These are phyloP conservation scores for Salix viminalis DNA, from an alignment of 345 rosid species.

Conservation along the genomic window DNA sequence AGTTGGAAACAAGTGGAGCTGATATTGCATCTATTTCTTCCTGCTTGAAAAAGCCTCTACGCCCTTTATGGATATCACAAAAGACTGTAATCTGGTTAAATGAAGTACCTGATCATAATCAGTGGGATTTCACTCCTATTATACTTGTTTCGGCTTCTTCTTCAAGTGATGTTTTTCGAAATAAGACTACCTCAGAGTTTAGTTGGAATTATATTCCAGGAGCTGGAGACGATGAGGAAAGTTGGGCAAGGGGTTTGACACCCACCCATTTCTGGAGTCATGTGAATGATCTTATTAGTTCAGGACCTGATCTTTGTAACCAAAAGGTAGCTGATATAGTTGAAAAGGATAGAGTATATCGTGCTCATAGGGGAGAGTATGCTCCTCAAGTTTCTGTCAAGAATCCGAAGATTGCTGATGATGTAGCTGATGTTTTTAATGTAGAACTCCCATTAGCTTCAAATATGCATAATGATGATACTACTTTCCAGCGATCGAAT, in stretches of 20 bases:
- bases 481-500: conserved; percentile 20
- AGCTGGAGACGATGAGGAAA: conserved; percentile 98
- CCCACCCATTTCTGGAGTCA: conserved; percentile 77
- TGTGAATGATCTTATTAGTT: conserved; percentile 57
- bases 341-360: conserved; percentile 74
- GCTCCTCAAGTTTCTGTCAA: conserved; percentile 63
- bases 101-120: conserved; percentile 80
- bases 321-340: conserved; percentile 85
- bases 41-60: conserved; percentile 65
- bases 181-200: conserved; percentile 55
- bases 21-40: conserved; percentile 60
- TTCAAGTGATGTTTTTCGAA: conserved; percentile 38
- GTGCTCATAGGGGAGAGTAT: conserved; percentile 63
- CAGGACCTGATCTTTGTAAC: conserved; percentile 73
- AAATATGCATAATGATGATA: conserved; percentile 18
- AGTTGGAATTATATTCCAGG: conserved; percentile 95
- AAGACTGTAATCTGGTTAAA: conserved; percentile 84
- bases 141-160: conserved; percentile 80
- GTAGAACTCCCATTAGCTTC: conserved; percentile 16
- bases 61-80: conserved; percentile 87
- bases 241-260: conserved; percentile 90
- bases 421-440: conserved; percentile 9
- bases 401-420: conserved; percentile 23
- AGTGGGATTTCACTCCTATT: conserved; percentile 88
- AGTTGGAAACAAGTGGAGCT: conserved; percentile 77